Conservation (phyloP, 1,284 basidiomycete species). For the Rhodotorula glutinis region DNA sequence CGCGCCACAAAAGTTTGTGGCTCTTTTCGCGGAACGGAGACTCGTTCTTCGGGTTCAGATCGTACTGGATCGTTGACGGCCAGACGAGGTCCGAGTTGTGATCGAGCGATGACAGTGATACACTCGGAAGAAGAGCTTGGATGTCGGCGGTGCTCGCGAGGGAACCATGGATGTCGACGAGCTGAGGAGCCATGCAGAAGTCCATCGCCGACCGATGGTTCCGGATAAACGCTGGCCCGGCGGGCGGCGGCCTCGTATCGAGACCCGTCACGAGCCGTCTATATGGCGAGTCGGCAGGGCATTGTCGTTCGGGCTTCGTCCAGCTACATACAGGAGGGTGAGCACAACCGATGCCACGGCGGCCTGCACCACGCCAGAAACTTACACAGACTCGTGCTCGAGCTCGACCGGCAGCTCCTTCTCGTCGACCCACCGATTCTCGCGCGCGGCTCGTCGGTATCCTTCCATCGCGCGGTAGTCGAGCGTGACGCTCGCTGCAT, state of each 20-base stretch:
- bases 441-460: slow-evolving; percentile 21
- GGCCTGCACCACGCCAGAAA: too few species aligned
- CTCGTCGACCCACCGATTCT: slow-evolving; percentile 25
- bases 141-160: slow-evolving; percentile 11
- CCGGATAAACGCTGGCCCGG: slow-evolving; percentile 26
- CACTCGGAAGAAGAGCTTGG: background rate
- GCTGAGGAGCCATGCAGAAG: slow-evolving; percentile 35
- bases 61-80: slow-evolving; percentile 43
- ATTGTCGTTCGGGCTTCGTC: slow-evolving; percentile 14
- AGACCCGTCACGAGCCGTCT: slow-evolving; percentile 15
- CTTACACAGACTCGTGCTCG: slow-evolving; percentile 4
- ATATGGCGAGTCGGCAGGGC: slow-evolving; percentile 16
- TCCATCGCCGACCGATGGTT: slow-evolving; percentile 34
- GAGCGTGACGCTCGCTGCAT: background rate
- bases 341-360: too few species aligned
- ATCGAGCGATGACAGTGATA: background rate
- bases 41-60: slow-evolving; percentile 32
- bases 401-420: slow-evolving; percentile 5
- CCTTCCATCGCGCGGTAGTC: background rate
- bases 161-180: slow-evolving; percentile 34
- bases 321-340: background rate
- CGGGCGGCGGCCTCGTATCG: slow-evolving; percentile 5
- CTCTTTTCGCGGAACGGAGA: slow-evolving; percentile 50
- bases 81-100: slow-evolving; percentile 41
- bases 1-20: slow-evolving; percentile 48